These are phyloP conservation scores for Zymoseptoria ardabiliae DNA, from an alignment of 2,329 filamentous ascomycete genomes.

Conservation along the genomic window DNA sequence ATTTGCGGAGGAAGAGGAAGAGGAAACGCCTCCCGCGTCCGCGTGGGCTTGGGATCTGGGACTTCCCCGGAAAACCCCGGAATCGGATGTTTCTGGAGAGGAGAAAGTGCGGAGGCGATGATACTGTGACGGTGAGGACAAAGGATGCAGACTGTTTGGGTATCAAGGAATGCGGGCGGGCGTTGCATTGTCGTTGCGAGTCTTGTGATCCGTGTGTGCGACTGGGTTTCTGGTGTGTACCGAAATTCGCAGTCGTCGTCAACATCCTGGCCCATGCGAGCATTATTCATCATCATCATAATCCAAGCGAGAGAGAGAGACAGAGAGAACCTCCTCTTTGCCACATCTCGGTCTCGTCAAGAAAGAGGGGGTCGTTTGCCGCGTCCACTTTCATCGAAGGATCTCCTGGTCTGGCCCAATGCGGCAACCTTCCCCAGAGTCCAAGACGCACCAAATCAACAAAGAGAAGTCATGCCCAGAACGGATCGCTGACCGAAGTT, in stretches of 20 bases:
- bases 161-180: not conserved
- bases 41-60: not conserved
- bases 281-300: not conserved
- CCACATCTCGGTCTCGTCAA: not conserved
- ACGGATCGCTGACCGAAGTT: not conserved
- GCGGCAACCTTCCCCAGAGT: not conserved
- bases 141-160: not conserved
- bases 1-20: not conserved
- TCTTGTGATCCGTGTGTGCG: not conserved
- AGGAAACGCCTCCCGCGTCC: not conserved
- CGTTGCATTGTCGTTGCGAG: not conserved
- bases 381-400: no score
- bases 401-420: not conserved
- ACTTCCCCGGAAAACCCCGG: not conserved
- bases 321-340: not conserved
- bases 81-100: not conserved
- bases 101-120: not conserved
- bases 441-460: not conserved
- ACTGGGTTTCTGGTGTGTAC: not conserved
- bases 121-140: not conserved
- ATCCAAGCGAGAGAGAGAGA: not conserved
- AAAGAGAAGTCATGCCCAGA: not conserved
- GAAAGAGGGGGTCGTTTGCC: not conserved
- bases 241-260: not conserved
- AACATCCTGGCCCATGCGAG: not conserved